Conservation (phyloP, 371 early-diverging fungal genomes). For the Mortierella sp. region DNA sequence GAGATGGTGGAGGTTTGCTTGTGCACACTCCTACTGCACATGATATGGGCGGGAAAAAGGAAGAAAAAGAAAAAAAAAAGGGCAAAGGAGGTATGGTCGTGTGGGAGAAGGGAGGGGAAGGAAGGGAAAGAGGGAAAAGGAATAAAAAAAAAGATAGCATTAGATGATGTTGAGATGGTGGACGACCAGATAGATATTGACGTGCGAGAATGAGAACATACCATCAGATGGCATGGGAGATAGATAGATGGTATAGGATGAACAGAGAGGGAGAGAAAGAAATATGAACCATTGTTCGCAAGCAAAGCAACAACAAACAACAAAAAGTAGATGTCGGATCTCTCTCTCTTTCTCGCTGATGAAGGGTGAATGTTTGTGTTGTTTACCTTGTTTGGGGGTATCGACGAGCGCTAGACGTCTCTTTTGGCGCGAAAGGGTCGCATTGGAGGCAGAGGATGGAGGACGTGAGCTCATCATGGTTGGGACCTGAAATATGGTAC, state of each 20-base stretch:
- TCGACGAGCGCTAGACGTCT: not conserved
- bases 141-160: not conserved
- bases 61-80: not conserved
- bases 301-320: too few species aligned
- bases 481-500: not conserved
- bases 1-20: not conserved
- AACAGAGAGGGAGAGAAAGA: too few species aligned
- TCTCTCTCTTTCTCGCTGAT: not conserved
- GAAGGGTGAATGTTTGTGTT: not conserved
- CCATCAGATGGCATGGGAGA: too few species aligned
- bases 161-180: constrained; percentile 3
- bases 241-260: too few species aligned
- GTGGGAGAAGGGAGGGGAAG: not conserved
- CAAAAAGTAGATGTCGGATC: not conserved
- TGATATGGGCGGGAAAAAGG: not conserved
- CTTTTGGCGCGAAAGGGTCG: not conserved
- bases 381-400: constrained; percentile 3
- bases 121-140: not conserved
- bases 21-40: too few species aligned
- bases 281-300: too few species aligned
- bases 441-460: not conserved
- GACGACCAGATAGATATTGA: not conserved
- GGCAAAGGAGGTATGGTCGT: not conserved
- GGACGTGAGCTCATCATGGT: not conserved
- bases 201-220: too few species aligned